phyloP scores from a whole-genome alignment of 1,284 basidiomycete genomes.

The Trichosporon ovoides region DNA sequence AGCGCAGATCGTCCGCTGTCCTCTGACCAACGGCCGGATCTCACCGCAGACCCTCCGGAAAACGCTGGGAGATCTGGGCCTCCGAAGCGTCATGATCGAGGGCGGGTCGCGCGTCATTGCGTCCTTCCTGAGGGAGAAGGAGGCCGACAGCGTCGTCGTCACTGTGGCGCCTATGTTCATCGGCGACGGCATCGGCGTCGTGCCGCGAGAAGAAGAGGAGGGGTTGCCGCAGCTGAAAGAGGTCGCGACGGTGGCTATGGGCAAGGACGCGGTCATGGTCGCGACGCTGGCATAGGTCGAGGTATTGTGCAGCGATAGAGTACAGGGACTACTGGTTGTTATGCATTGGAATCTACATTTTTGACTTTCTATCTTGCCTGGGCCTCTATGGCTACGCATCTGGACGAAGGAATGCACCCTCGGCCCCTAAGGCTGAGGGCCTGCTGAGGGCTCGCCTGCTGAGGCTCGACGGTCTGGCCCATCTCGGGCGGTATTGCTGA shows the following conservation, averaged over 20 bases:
- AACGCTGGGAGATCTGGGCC: conserved; percentile 55
- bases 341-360: no score
- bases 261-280: conserved; percentile 47
- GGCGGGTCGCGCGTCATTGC: conserved; percentile 80
- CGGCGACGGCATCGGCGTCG: conserved; percentile 62
- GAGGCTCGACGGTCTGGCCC: no score
- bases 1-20: conserved; percentile 40
- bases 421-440: no score
- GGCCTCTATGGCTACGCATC: no score
- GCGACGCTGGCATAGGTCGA: no score
- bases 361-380: no score
- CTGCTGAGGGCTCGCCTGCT: no score
- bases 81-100: conserved; percentile 86
- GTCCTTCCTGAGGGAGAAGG: conserved; percentile 58
- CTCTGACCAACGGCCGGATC: conserved; percentile 50
- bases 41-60: conserved; percentile 56
- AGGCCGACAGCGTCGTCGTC: conserved; percentile 67
- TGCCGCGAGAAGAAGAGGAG: conserved; percentile 32
- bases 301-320: no score
- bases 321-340: no score
- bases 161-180: conserved; percentile 78
- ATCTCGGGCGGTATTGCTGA: no score
- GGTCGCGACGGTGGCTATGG: conserved; percentile 42
- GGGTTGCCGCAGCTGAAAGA: conserved; percentile 33
- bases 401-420: no score